Base-by-base conservation (phyloP, 495 filamentous ascomycete species). In the Penicillium subrubescens region DNA sequence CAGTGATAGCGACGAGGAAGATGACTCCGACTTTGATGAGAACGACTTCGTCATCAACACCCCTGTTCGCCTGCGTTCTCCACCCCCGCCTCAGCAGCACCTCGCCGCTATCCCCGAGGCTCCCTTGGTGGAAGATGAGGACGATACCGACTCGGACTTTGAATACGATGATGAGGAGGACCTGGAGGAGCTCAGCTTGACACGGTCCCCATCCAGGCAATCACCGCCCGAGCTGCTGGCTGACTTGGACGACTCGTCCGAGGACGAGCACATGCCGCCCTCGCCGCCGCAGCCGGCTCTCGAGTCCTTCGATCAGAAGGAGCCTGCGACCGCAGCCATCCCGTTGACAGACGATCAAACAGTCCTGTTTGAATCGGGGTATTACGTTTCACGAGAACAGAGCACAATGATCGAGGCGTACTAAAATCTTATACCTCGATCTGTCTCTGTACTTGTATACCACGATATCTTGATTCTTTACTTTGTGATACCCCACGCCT, bases 151-250 rank as follows among this genome's bases (percentile, higher is more conserved):
- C 51, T 76, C 71, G 0, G 77, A 81, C 41, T 77, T 77, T 62
- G 88, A 89, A 63, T 88, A 90, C 39, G 89, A 93, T 57, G 86
- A 86, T 23, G 84, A 77, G 15, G 90, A 90, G 82, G 83, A 88
- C 57, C 80, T 88, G 57, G 86, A 84, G 25, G 80, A 86, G 58
- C 87, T 93, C 65, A 84, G 87, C 44, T 84, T 97, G 57, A 90
- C 87, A 50, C 88, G 90, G 56, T 88, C 90, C 64, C 85, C 87
- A 31, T 93, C 91, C 17, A 87, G 88, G 73, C 84, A 88, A 70
- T 85, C 87, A 57, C 89, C 92, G 67, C 92, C 93, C 39, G 93
- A 94, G 78, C 87, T 97, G 67, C 83, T 90, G 34, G 82, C 91
- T 68, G 87, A 89, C 65, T 79, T 74, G 3, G 87, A 86, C 61